Percentiles rank a stretch among this genome's conserved stretches.
phyloP scores from a whole-genome alignment of 2,329 filamentous ascomycete genomes.

The Phaeosphaeriaceae sp. region DNA sequence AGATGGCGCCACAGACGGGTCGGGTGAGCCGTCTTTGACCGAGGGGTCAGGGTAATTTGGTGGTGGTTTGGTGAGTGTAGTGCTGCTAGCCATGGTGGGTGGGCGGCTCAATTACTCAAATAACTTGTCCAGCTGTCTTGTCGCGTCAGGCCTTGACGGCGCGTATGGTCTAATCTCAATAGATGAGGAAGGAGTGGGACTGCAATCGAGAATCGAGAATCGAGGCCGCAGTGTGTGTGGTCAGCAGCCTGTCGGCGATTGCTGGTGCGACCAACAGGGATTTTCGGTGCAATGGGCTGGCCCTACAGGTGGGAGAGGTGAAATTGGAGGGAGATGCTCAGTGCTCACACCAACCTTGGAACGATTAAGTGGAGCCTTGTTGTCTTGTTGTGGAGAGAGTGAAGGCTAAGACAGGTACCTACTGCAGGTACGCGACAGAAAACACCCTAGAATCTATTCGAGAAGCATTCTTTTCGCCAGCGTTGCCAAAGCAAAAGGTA shows the following conservation, averaged over 20 bases:
- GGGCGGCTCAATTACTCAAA: slow-evolving; percentile 32
- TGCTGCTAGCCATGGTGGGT: slow-evolving; percentile 12
- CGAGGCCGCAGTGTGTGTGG: too few relatives aligned
- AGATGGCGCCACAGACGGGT: slow-evolving; percentile 23
- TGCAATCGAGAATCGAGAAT: slow-evolving; percentile 8
- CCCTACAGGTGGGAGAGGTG: slow-evolving; percentile 7
- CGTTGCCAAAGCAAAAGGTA: too few relatives aligned
- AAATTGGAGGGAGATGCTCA: slow-evolving; percentile 31
- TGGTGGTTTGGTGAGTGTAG: slow-evolving; percentile 26
- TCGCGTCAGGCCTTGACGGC: slow-evolving; percentile 8
- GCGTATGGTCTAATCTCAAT: slow-evolving; percentile 32
- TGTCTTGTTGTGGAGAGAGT: slow-evolving; percentile 1
- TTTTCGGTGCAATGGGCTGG: too few relatives aligned
- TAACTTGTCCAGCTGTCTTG: background rate
- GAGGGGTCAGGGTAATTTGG: slow-evolving; percentile 13
- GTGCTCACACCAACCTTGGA: slow-evolving; percentile 7
- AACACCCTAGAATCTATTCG: background rate
- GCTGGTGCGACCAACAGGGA: too few relatives aligned
- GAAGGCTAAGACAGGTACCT: slow-evolving; percentile 3
- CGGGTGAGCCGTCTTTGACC: slow-evolving; percentile 36
- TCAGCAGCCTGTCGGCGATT: too few relatives aligned
- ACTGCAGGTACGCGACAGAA: slow-evolving; percentile 4
- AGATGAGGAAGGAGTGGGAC: slow-evolving; percentile 28
- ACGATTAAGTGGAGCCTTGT: background rate
- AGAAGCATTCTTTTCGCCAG: too few relatives aligned